A percentile compares a stretch with the other conserved stretches of the same genome.
phyloP scores from a whole-genome alignment of 2,329 filamentous ascomycete species.

The Penicillium sp. region DNA sequence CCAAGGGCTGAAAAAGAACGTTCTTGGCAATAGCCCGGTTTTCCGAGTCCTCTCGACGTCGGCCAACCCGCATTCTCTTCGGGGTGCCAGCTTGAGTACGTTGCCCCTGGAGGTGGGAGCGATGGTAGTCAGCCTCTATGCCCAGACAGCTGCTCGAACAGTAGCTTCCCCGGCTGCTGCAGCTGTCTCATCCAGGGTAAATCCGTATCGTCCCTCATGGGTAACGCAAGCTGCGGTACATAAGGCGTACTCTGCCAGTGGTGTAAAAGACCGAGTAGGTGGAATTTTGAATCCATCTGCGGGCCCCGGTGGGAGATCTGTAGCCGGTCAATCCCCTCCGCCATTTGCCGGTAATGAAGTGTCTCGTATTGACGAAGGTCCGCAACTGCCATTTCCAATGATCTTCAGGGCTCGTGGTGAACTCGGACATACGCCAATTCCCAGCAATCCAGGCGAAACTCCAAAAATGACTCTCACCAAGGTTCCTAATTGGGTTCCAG shows the following conservation, averaged over 20 bases:
- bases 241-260: conserved; percentile 33
- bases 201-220: conserved; percentile 30
- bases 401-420: conserved; percentile 25
- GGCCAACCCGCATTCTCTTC: conserved; percentile 58
- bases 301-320: conserved; percentile 27
- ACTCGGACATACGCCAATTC: neutral
- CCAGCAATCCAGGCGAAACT: conserved; percentile 52
- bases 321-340: conserved; percentile 27
- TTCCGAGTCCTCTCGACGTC: conserved; percentile 69
- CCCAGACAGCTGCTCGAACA: conserved; percentile 32
- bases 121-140: conserved; percentile 46
- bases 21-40: conserved; percentile 64
- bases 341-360: neutral
- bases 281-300: conserved; percentile 40
- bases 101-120: conserved; percentile 64
- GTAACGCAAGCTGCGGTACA: conserved; percentile 32
- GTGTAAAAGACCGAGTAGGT: conserved; percentile 24
- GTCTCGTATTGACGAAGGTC: conserved; percentile 28
- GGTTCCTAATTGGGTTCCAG: conserved; percentile 53
- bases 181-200: conserved; percentile 26
- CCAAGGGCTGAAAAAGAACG: conserved; percentile 53
- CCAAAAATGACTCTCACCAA: conserved; percentile 56
- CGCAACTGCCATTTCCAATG: conserved; percentile 32
- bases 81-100: conserved; percentile 63
- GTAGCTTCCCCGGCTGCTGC: conserved; percentile 25